phyloP scores from a whole-genome alignment of 495 filamentous ascomycete genomes.

The Diplogelasinospora grovesii region DNA sequence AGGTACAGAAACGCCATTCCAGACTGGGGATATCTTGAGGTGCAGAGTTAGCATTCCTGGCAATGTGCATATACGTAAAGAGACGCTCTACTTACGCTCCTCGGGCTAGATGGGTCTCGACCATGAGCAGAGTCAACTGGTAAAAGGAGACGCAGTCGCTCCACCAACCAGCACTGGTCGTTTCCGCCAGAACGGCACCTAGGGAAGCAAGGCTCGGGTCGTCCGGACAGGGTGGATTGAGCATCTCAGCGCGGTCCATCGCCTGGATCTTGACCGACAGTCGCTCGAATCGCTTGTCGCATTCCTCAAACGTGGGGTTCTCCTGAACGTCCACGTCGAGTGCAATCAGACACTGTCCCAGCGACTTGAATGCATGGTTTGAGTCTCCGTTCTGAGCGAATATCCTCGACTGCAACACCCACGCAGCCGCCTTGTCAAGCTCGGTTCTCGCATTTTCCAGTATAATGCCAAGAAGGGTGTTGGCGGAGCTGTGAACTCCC shows the following conservation, averaged over 20 bases:
- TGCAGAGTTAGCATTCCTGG: too few species aligned
- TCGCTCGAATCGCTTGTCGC: slow-evolving; percentile 62
- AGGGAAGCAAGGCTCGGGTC: slow-evolving; percentile 56
- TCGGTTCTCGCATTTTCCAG: slow-evolving; percentile 58
- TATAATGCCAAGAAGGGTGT: slow-evolving; percentile 55
- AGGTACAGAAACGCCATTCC: slow-evolving; percentile 71
- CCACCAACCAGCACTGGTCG: slow-evolving; percentile 79
- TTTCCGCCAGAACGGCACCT: slow-evolving; percentile 69
- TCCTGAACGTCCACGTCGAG: slow-evolving; percentile 58
- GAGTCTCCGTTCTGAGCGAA: slow-evolving; percentile 66
- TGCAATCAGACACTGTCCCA: slow-evolving; percentile 61
- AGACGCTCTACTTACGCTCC: too few species aligned
- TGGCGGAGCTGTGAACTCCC: slow-evolving; percentile 56
- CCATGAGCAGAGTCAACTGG: slow-evolving; percentile 62
- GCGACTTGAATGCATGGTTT: slow-evolving; percentile 55
- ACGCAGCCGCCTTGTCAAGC: slow-evolving; percentile 70
- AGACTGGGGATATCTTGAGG: slow-evolving; percentile 71
- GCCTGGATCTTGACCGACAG: slow-evolving; percentile 52
- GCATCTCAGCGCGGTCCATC: slow-evolving; percentile 49
- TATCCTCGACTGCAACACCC: slow-evolving; percentile 70
- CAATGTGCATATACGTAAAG: too few species aligned
- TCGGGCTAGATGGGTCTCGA: slow-evolving; percentile 58
- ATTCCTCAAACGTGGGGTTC: slow-evolving; percentile 64
- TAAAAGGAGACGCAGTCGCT: slow-evolving; percentile 69
- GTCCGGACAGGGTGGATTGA: slow-evolving; percentile 42